These are phyloP conservation scores for Porogramme epimiltina DNA, from an alignment of 1,284 basidiomycete species.

Conservation along the genomic window DNA sequence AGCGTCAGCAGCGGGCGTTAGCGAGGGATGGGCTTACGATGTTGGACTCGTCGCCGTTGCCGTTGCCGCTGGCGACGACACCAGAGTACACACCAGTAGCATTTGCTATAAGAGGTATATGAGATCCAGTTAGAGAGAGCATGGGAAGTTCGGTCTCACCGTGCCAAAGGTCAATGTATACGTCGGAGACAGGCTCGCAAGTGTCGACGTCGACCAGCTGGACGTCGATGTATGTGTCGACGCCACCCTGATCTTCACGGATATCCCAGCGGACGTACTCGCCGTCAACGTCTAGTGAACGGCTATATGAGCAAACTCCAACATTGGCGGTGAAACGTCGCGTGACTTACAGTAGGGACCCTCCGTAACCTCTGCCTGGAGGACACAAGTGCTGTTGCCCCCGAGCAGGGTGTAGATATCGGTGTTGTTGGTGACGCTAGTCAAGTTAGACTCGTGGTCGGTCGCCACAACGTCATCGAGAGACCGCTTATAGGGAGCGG, in stretches of 20 bases:
- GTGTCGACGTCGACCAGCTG: neutral
- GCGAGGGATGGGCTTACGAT: neutral
- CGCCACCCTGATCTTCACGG: neutral
- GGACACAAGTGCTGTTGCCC: neutral
- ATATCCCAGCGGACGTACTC: neutral
- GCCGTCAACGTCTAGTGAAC: neutral
- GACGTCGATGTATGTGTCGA: neutral
- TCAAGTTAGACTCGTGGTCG: neutral
- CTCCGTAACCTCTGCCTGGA: neutral
- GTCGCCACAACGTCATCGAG: neutral
- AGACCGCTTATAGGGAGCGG: neutral
- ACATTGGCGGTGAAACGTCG: neutral
- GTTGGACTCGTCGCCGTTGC: neutral
- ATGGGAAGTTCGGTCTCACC: no score
- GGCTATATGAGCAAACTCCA: neutral
- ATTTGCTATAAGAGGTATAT: neutral
- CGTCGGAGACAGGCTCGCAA: neutral
- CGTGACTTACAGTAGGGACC: neutral
- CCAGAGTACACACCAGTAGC: neutral
- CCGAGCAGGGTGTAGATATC: neutral
- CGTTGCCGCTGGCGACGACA: neutral
- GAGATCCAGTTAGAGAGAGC: neutral
- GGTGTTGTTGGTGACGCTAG: neutral
- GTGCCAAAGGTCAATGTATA: neutral
- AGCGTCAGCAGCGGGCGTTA: neutral